These are phyloP conservation scores for Artemisia tridentata DNA, from an alignment of 129 eudicot genomes.

Conservation along the genomic window DNA sequence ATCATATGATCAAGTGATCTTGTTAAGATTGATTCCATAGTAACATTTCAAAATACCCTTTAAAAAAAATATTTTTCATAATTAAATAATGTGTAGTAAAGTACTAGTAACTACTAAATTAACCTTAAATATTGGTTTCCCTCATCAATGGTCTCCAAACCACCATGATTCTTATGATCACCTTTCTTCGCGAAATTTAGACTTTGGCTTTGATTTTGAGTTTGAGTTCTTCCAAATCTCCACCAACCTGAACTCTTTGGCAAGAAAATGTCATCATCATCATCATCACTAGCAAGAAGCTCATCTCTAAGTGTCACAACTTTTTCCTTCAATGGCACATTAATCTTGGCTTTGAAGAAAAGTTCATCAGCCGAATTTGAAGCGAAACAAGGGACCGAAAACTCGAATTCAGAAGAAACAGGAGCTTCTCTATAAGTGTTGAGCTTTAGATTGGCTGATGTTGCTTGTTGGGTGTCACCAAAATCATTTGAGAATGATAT, in stretches of 20 bases:
- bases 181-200: slow-evolving; percentile 37
- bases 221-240: slow-evolving; percentile 61
- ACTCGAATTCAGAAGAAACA: slow-evolving; percentile 84
- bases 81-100: background rate
- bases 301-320: slow-evolving; percentile 70
- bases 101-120: background rate
- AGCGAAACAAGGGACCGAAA: slow-evolving; percentile 47
- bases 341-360: slow-evolving; percentile 50
- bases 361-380: slow-evolving; percentile 77
- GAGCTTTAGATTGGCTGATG: slow-evolving; percentile 28
- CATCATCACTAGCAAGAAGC: slow-evolving; percentile 60
- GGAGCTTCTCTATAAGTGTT: slow-evolving; percentile 69
- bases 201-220: slow-evolving; percentile 40
- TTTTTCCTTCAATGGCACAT: slow-evolving; percentile 58
- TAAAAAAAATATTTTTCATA: too few species aligned
- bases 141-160: slow-evolving; percentile 70
- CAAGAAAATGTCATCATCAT: slow-evolving; percentile 35
- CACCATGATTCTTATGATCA: slow-evolving; percentile 41
- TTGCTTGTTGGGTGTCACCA: slow-evolving; percentile 55
- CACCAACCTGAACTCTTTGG: slow-evolving; percentile 61
- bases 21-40: background rate
- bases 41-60: background rate
- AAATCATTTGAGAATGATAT: slow-evolving; percentile 95
- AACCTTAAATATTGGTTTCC: slow-evolving; percentile 43
- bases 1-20: background rate